These are phyloP conservation scores for Acanthamoeba triangularis DNA, from an alignment of 208 protist species.

Conservation along the genomic window DNA sequence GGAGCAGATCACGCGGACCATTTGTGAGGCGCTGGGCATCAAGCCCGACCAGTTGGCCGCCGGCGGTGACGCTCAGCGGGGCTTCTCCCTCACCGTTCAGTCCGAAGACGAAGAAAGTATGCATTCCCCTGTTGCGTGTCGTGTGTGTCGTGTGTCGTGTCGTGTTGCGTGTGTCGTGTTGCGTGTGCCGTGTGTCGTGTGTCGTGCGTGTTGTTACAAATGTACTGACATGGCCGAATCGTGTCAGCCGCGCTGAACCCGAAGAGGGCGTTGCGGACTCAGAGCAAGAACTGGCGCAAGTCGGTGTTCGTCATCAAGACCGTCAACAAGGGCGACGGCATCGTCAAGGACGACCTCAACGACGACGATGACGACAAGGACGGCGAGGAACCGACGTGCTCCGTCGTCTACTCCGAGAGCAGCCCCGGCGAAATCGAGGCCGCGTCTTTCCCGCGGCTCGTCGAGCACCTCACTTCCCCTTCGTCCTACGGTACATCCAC, in stretches of 20 bases:
- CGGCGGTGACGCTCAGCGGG: neutral
- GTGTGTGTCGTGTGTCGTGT: neutral
- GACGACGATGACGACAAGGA: neutral
- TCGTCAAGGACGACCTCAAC: neutral
- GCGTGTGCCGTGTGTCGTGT: neutral
- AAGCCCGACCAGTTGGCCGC: constrained; percentile 6
- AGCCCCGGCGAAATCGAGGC: constrained; percentile 25
- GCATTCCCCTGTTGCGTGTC: neutral
- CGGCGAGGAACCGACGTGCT: neutral
- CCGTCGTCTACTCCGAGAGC: constrained; percentile 12
- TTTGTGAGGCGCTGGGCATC: constrained; percentile 32
- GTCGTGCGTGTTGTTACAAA: neutral
- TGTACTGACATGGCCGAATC: neutral
- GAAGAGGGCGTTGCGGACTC: constrained; percentile 35
- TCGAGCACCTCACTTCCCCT: constrained; percentile 47
- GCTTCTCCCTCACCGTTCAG: constrained; percentile 8
- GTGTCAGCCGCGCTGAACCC: constrained; percentile 28
- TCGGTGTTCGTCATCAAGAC: constrained; percentile 30
- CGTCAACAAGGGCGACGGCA: constrained; percentile 30
- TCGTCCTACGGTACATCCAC: constrained; percentile 45
- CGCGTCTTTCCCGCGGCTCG: constrained; percentile 28
- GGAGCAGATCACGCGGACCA: constrained; percentile 1
- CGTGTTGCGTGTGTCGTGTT: neutral
- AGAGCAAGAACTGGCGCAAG: constrained; percentile 46
- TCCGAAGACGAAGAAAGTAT: constrained; percentile 50